A percentile compares a stretch with the other conserved stretches of the same genome.
Conservation (phyloP, 805 yeast genomes). For the Saturnispora hagleri region DNA sequence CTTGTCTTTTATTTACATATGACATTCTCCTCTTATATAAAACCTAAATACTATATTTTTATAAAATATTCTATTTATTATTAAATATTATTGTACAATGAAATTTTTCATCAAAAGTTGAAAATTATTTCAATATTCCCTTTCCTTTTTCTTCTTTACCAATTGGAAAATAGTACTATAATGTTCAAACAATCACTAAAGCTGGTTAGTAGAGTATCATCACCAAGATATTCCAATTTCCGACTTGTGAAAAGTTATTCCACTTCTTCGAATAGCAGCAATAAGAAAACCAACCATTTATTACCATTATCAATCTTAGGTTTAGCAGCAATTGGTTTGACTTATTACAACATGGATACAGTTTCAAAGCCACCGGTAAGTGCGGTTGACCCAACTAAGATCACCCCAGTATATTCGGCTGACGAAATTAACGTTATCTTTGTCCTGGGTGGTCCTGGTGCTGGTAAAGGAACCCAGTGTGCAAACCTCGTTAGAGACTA, state of each 20-base stretch:
- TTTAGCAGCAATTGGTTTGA: conserved; percentile 25
- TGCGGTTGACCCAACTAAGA: conserved; percentile 24
- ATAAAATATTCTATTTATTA: conserved; percentile 1
- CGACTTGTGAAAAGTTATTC: background rate
- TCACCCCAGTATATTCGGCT: conserved; percentile 13
- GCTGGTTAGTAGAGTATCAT: background rate
- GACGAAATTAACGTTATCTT: conserved; percentile 60
- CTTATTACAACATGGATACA: conserved; percentile 24
- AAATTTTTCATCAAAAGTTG: background rate
- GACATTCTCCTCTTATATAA: conserved; percentile 1
- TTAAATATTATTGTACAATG: background rate
- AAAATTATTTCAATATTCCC: background rate
- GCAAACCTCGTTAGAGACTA: conserved; percentile 71
- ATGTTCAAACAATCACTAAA: background rate
- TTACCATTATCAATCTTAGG: conserved; percentile 24
- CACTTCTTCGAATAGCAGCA: background rate
- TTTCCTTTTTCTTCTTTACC: background rate
- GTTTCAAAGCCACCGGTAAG: conserved; percentile 26
- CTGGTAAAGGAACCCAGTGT: conserved; percentile 97
- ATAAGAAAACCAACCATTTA: conserved; percentile 14
- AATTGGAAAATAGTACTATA: too few species aligned
- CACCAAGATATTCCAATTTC: background rate
- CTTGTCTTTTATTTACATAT: background rate
- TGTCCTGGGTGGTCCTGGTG: conserved; percentile 96
- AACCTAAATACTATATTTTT: conserved; percentile 3